Conservation (phyloP, 306 rosid species). For the Albizia julibrissin region DNA sequence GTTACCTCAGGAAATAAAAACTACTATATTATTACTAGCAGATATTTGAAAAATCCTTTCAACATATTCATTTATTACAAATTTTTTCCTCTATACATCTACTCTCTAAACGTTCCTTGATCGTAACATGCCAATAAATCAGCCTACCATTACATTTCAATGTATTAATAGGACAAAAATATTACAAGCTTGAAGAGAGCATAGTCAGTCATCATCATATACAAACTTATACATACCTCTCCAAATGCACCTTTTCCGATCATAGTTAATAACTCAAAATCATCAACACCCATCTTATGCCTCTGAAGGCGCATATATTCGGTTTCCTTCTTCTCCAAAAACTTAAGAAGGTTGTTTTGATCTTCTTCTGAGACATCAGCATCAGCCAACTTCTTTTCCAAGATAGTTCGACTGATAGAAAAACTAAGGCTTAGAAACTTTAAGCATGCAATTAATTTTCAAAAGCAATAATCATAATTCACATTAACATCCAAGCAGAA, state of each 20-base stretch:
- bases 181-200: slow-evolving; percentile 25
- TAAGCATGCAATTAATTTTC: neutral
- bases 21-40: neutral
- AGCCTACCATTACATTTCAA: slow-evolving; percentile 15
- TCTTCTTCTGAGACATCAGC: slow-evolving; percentile 99
- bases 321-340: slow-evolving; percentile 96
- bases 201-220: slow-evolving; percentile 12
- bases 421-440: slow-evolving; percentile 25
- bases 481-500: slow-evolving; percentile 27
- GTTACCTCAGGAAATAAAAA: neutral
- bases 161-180: slow-evolving; percentile 20
- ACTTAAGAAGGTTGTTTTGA: slow-evolving; percentile 87
- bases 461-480: slow-evolving; percentile 17
- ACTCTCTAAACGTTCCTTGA: neutral
- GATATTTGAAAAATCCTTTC: neutral
- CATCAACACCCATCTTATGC: slow-evolving; percentile 96
- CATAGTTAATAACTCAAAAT: slow-evolving; percentile 93
- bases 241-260: slow-evolving; percentile 99
- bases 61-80: slow-evolving; percentile 12
- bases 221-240: slow-evolving; percentile 61
- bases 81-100: neutral
- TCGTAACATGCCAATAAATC: neutral
- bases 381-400: slow-evolving; percentile 96
- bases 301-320: slow-evolving; percentile 99
- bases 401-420: slow-evolving; percentile 63